phyloP scores from a whole-genome alignment of 2,329 filamentous ascomycete genomes.

The Apiospora saccharicola region DNA sequence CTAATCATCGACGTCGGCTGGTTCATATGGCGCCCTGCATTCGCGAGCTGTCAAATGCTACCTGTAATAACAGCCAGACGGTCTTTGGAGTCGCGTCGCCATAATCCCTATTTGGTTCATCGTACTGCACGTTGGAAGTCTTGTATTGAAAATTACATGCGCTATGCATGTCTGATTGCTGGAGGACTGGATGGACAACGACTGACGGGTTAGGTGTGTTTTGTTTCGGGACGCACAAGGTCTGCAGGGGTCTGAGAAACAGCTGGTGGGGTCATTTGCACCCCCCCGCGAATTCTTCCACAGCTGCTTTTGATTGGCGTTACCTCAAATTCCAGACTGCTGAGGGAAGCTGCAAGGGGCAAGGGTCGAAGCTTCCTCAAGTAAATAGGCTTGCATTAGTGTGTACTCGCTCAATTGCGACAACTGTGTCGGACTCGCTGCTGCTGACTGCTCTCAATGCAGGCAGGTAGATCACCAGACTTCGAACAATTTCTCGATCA shows the following conservation, averaged over 20 bases:
- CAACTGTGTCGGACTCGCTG: neutral
- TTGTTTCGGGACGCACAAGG: neutral
- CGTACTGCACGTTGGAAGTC: neutral
- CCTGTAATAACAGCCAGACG: neutral
- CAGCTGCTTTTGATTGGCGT: neutral
- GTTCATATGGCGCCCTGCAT: neutral
- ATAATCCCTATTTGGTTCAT: neutral
- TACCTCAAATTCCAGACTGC: neutral
- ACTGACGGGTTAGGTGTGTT: neutral
- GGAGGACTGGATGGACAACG: neutral
- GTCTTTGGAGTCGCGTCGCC: neutral
- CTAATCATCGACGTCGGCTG: neutral
- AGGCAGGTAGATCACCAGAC: neutral
- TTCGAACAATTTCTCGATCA: neutral
- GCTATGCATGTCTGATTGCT: neutral
- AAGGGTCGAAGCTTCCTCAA: neutral
- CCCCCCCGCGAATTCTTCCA: neutral
- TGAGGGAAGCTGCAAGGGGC: neutral
- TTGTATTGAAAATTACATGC: neutral
- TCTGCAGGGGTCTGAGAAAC: neutral
- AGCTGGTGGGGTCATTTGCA: too few relatives aligned
- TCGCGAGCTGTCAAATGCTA: neutral
- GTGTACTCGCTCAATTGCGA: neutral
- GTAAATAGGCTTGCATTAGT: slow-evolving; percentile 2
- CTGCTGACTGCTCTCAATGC: neutral